Base-by-base conservation (phyloP, 352 stramenopile species). In the Globisporangium polare region DNA sequence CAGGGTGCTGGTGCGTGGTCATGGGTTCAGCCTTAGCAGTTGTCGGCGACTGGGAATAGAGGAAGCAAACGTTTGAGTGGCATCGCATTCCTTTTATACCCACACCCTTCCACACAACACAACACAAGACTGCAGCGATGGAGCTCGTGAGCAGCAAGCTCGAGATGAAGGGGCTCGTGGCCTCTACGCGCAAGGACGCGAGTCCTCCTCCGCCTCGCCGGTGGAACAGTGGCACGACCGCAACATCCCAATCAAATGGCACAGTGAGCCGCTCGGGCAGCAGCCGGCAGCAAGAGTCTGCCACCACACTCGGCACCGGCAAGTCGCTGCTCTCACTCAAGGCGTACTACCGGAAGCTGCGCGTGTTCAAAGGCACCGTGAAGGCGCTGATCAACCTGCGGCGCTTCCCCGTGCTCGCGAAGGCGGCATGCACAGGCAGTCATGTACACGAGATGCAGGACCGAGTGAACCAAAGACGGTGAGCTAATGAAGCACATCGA, bases 301-400 rank as follows among this genome's bases (percentile, higher is more conserved):
- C 56, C 15, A 45, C 53, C n/a, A 54, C 53, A 18, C 54, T 53
- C 27, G 18, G 50, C 2, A 61, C 29, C 7, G 66, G 56, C n/a
- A 77, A 61, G 24, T 87, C 76, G 37, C 70, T 89, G 55, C 57
- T 86, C 29, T 91, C 82, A 17, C 64, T 91, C 4, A 89, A 88
- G 60, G 67, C 73, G 3, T 79, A 89, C 53, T 91, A 86, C 51
- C 72, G 76, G 22, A 89, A 91, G 17, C 61, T 91, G 20, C 75
- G 76, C 5, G 86, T 79, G 10, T 88, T 91, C 47, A 88, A 89
- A 42, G 78, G 79, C 22, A 89, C 78, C 5, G 69, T 89, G 18
- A 86, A 78, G 61, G 77, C 78, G 27, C 57, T 90, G 39, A 90
- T 90, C 58, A 78, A 80, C 27, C 68, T 90, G 3, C 70, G 71